A percentile compares a stretch with the other conserved stretches of the same genome.
These are phyloP conservation scores for Phytophthora ramorum DNA, from an alignment of 352 stramenopile species.

Conservation along the genomic window DNA sequence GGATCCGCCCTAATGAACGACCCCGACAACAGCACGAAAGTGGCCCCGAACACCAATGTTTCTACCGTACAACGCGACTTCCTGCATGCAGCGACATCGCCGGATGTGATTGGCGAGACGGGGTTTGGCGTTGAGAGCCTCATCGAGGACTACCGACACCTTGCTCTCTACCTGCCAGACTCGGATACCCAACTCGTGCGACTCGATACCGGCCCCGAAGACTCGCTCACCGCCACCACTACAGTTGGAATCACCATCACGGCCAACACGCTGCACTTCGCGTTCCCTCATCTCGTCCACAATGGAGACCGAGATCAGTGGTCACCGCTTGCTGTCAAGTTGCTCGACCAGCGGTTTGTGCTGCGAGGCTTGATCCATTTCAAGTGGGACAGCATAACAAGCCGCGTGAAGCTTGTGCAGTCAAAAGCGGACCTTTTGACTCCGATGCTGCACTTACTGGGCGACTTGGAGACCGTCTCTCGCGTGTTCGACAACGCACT, in stretches of 20 bases:
- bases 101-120: background rate
- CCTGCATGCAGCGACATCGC: background rate
- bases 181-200: slow-evolving; percentile 1
- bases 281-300: background rate
- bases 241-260: background rate
- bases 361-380: background rate
- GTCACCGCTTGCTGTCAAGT: background rate
- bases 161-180: slow-evolving; percentile 3
- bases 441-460: slow-evolving; percentile 8
- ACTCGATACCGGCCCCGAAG: background rate
- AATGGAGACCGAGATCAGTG: background rate
- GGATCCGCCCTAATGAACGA: too few relatives aligned
- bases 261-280: background rate
- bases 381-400: too few relatives aligned
- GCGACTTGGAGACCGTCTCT: slow-evolving; percentile 4
- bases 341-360: slow-evolving; percentile 4
- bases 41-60: background rate
- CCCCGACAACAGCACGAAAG: too few relatives aligned
- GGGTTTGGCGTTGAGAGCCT: background rate
- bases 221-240: background rate
- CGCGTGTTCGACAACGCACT: slow-evolving; percentile 3
- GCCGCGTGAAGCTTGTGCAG: background rate
- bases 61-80: slow-evolving; percentile 1
- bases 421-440: slow-evolving; percentile 6
- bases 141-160: background rate